phyloP scores from a whole-genome alignment of 148 eudicot genomes.

The Vaccinium macrocarpon region DNA sequence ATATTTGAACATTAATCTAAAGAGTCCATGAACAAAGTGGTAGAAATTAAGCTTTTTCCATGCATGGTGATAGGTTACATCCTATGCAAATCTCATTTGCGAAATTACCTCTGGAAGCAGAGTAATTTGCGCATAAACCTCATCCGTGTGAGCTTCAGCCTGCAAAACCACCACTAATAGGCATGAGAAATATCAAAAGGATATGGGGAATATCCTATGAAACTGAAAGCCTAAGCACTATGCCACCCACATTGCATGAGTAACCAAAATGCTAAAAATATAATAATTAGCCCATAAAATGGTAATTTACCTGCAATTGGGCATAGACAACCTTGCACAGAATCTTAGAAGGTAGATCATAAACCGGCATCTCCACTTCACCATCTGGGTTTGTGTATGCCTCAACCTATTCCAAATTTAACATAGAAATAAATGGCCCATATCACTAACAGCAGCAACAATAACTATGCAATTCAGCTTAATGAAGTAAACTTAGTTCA shows the following conservation, averaged over 20 bases:
- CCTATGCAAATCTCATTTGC: neutral
- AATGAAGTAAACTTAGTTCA: neutral
- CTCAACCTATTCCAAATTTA: slow-evolving; percentile 20
- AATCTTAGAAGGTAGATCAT: slow-evolving; percentile 20
- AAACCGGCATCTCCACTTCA: slow-evolving; percentile 11
- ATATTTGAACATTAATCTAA: neutral
- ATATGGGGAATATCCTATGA: neutral
- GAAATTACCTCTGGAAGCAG: slow-evolving; percentile 21
- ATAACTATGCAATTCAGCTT: neutral
- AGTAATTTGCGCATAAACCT: slow-evolving; percentile 25
- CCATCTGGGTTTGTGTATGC: slow-evolving; percentile 12
- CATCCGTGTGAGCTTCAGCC: slow-evolving; percentile 21
- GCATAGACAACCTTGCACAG: slow-evolving; percentile 20
- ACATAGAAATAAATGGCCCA: neutral
- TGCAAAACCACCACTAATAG: slow-evolving; percentile 16
- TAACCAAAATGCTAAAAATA: neutral
- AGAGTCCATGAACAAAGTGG: neutral
- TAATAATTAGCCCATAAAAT: neutral
- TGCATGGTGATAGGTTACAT: neutral
- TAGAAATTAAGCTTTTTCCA: neutral
- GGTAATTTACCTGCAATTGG: slow-evolving; percentile 15
- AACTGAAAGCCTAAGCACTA: neutral
- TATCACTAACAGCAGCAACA: neutral
- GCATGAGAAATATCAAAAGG: neutral
- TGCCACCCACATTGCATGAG: neutral